Percentiles rank a stretch among this genome's conserved stretches.
These are phyloP conservation scores for Jackrogersella multiformis DNA, from an alignment of 495 filamentous ascomycete species.

Conservation along the genomic window DNA sequence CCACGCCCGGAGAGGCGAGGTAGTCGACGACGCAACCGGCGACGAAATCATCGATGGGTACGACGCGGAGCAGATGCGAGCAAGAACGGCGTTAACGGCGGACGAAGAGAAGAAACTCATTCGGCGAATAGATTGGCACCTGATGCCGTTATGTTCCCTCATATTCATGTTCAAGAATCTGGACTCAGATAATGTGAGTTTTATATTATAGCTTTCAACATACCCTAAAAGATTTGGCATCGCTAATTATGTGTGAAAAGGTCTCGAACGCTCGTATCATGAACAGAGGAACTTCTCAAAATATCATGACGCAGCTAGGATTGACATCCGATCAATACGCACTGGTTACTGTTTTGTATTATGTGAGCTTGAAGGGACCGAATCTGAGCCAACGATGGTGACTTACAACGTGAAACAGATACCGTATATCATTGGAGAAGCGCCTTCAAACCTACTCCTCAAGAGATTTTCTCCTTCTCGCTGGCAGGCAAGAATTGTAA, in stretches of 20 bases:
- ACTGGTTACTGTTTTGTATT: slow-evolving; percentile 46
- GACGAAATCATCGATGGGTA: slow-evolving; percentile 50
- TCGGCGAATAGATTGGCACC: slow-evolving; percentile 56
- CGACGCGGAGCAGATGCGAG: slow-evolving; percentile 54
- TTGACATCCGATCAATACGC: slow-evolving; percentile 48
- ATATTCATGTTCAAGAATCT: slow-evolving; percentile 59
- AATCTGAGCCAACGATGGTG: not conserved
- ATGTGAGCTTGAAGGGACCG: slow-evolving; percentile 28
- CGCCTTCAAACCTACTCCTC: slow-evolving; percentile 54
- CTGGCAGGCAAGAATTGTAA: slow-evolving; percentile 52
- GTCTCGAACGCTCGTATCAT: slow-evolving; percentile 56
- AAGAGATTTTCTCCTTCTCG: slow-evolving; percentile 51
- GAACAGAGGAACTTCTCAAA: slow-evolving; percentile 50
- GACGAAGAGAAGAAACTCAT: slow-evolving; percentile 57
- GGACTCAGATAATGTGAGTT: slow-evolving; percentile 53
- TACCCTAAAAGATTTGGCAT: not conserved
- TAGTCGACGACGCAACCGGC: slow-evolving; percentile 22
- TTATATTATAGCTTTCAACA: not conserved
- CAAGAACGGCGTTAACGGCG: slow-evolving; percentile 48
- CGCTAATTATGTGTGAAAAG: slow-evolving; percentile 17
- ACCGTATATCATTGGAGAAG: slow-evolving; percentile 58
- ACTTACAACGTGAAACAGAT: slow-evolving; percentile 46
- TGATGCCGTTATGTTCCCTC: slow-evolving; percentile 54
- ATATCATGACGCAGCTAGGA: slow-evolving; percentile 56
- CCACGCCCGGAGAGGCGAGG: slow-evolving; percentile 38